Evolutionary conservation across 257 asterid species (phyloP), one percentile per base, ranked within the genome.

Genomic region (Solanum sparsipilum): DNA sequence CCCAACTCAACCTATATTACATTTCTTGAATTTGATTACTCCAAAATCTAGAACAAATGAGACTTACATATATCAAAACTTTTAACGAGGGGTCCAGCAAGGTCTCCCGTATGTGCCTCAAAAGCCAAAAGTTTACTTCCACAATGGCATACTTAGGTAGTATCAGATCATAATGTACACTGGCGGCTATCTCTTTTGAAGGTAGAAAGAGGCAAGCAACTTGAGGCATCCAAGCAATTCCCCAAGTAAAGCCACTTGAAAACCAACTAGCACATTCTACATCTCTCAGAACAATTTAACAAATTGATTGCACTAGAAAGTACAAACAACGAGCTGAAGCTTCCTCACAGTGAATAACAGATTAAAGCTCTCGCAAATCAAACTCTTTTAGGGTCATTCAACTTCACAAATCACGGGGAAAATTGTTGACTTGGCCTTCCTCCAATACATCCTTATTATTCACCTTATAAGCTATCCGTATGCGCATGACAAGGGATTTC

Each of bases 401-500:
- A 38, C 86, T 70, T 93, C 93, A 97, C 90, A 97, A 91, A 63
- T 76, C 97, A 36, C 89, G 94, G 32, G 99, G 99, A 89, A 97
- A 97, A 90, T 93, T 96, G 92, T 84, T 95, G 91, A 97, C 73
- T 90, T 97, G 99, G 48, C 99, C 99, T 90, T 97, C 98, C 94
- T 97, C 99, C 90, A 94, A 89, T 82, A 94, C 92, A 44, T 94
- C 99, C 93, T 94, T 97, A 87, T 35, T 91, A 63, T 94, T 94
- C 86, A 65, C 91, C 93, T 94, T 95, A 87, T 97, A 97, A 88
- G 89, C 93, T 91, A 97, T 93, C 91, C 99, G 92, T 27, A 94
- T 29, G 90, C 99, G 95, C 99, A 97, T 96, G 85, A 96, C 94
- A 86, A 95, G 94, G 86, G 99, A 92, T 96, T 96, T 97, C 99